These are phyloP conservation scores for Afroboletus lepidellus DNA, from an alignment of 1,284 basidiomycete species.

Conservation along the genomic window DNA sequence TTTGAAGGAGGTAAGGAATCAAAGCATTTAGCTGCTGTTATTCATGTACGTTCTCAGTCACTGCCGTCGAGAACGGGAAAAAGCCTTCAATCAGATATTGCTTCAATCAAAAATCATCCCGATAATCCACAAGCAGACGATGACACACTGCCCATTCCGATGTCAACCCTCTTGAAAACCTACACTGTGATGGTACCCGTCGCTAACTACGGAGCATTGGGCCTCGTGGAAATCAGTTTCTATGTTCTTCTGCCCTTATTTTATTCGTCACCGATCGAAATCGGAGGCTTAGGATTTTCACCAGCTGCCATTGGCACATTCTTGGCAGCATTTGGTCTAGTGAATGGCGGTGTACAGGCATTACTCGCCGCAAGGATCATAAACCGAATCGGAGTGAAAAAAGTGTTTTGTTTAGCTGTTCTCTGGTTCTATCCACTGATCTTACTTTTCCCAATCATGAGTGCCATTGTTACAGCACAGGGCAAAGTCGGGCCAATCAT, in stretches of 20 bases:
- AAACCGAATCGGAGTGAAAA: constrained; percentile 54
- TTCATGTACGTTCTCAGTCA: constrained; percentile 18
- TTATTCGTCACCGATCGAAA: constrained; percentile 59
- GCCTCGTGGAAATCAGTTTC: constrained; percentile 66
- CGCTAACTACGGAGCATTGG: constrained; percentile 62
- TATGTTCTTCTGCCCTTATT: constrained; percentile 69
- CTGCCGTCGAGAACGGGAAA: constrained; percentile 19
- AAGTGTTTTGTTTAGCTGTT: constrained; percentile 52
- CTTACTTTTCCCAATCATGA: constrained; percentile 59
- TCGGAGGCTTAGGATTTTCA: constrained; percentile 66
- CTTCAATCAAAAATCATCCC: neutral
- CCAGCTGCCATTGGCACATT: constrained; percentile 60
- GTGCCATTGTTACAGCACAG: constrained; percentile 24
- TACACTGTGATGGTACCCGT: constrained; percentile 57
- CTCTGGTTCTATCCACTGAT: constrained; percentile 50
- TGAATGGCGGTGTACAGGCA: constrained; percentile 60
- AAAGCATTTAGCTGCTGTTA: constrained; percentile 1
- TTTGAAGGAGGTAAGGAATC: constrained; percentile 52
- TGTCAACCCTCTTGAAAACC: constrained; percentile 37
- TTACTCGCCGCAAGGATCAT: constrained; percentile 59
- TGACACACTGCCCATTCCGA: constrained; percentile 30
- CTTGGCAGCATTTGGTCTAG: constrained; percentile 54
- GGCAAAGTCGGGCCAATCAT: constrained; percentile 17
- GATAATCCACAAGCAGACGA: neutral
- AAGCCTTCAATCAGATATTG: neutral